Conservation (phyloP, 2,329 filamentous ascomycete species). For the Verticillium tricorpus region DNA sequence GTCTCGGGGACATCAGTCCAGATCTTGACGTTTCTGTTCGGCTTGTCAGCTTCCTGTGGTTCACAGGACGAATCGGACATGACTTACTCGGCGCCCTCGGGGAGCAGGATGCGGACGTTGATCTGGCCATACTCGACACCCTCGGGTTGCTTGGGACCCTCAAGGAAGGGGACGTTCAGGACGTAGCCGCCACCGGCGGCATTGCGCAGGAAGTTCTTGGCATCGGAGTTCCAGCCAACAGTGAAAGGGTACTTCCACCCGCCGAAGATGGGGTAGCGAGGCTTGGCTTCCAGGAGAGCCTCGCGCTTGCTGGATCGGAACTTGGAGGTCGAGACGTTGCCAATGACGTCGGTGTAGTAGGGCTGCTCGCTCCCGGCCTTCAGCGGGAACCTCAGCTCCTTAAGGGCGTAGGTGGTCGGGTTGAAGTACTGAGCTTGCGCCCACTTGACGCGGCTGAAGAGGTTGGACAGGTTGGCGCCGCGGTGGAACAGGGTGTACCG, state of each 20-base stretch:
- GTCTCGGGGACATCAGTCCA: constrained; percentile 65
- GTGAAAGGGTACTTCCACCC: constrained; percentile 98
- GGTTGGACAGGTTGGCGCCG: constrained; percentile 69
- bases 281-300: constrained; percentile 84
- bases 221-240: constrained; percentile 89
- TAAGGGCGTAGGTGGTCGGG: constrained; percentile 72
- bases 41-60: constrained; percentile 20
- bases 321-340: constrained; percentile 90
- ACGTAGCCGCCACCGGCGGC: constrained; percentile 62
- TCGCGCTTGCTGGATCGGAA: constrained; percentile 76
- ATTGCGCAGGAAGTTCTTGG: constrained; percentile 70
- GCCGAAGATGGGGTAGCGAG: constrained; percentile 92
- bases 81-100: constrained; percentile 81
- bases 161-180: constrained; percentile 86
- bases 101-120: constrained; percentile 76
- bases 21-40: constrained; percentile 71
- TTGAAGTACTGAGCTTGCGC: constrained; percentile 70
- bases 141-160: constrained; percentile 82
- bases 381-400: constrained; percentile 76
- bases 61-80: not conserved
- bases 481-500: constrained; percentile 84
- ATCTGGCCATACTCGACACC: constrained; percentile 83
- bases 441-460: constrained; percentile 76
- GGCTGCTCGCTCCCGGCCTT: constrained; percentile 75
- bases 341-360: constrained; percentile 95